These are phyloP conservation scores for Trapa incisa DNA, from an alignment of 345 rosid genomes.

Conservation along the genomic window DNA sequence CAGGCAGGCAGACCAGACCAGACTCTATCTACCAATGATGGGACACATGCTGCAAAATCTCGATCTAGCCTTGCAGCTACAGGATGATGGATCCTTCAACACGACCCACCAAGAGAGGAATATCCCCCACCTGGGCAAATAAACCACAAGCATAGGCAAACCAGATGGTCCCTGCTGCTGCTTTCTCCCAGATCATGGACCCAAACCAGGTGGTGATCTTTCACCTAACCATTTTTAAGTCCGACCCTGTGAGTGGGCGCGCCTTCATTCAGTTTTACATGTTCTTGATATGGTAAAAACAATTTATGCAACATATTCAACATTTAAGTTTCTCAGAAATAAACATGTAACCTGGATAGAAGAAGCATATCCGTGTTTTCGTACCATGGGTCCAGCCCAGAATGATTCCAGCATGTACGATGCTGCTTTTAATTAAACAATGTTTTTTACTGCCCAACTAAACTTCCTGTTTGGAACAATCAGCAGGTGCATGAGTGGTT, in stretches of 20 bases:
- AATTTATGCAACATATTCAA: background rate
- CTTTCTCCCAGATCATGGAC: conserved; percentile 92
- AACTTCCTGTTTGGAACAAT: background rate
- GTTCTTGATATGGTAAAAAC: background rate
- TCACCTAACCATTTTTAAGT: background rate
- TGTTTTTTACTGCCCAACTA: background rate
- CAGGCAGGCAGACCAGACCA: conserved; percentile 59
- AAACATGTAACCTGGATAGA: background rate
- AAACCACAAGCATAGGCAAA: conserved; percentile 90
- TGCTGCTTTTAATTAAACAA: background rate
- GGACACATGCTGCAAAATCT: conserved; percentile 94
- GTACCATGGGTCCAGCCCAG: background rate
- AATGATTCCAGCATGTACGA: background rate
- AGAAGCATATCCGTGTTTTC: background rate
- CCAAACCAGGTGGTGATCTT: conserved; percentile 40
- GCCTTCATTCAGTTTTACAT: background rate
- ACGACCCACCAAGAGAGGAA: conserved; percentile 42
- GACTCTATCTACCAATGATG: conserved; percentile 42
- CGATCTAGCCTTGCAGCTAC: conserved; percentile 85
- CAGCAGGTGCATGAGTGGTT: background rate
- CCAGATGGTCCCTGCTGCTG: conserved; percentile 81
- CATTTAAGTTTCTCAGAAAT: background rate
- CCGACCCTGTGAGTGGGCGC: background rate
- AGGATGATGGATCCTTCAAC: conserved; percentile 37
- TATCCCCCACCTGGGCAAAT: conserved; percentile 53